Evolutionary conservation across 2,329 filamentous ascomycete species (phyloP), one percentile per base, ranked within the genome.

Genomic region (Fusarium chuoi): DNA sequence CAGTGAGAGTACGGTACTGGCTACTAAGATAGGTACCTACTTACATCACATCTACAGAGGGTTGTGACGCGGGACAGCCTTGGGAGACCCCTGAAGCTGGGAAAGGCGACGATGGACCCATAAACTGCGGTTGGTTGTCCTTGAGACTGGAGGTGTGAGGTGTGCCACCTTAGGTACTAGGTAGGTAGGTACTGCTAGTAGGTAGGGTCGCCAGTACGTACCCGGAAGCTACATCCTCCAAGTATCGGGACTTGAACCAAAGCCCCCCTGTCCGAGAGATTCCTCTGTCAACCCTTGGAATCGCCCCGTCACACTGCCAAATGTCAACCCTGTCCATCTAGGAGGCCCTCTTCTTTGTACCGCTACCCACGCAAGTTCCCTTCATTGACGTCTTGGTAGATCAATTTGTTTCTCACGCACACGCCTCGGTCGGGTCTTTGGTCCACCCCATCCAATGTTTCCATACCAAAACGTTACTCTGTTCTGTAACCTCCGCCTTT

Each of bases 401-500:
- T 73, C 70, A 73, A 54, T 55, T 59, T 69, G 65, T 66, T 65
- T 59, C 65, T 18, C 49, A 41, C 56, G 38, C 61, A 49, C 70
- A 73, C 70, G 33, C 70, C 70, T 73, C 52, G 36, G 46, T 18
- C 35, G 42, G 41, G 42, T 45, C 48, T 56, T 63, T 63, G 58
- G 26, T 63, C 24, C 60, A 71, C 67, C 48, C 67, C 68, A 46
- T 65, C 48, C 67, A 67, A 46, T 65, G 51, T 62, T 70, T 62
- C 62, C 52, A 46, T 57, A 54, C 41, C 55, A 59, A 45, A 68
- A 54, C 38, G 63, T 30, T 68, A 36, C 65, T 68, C 62, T 67
- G 62, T 35, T 61, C 65, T 68, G 64, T 41, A 52, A 70, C 65
- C 60, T 72, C 69, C 68, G 68, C 68, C 70, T 73, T 61, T 67